Conservation (phyloP, 805 yeast genomes). For the Candida sakaeoensis region DNA sequence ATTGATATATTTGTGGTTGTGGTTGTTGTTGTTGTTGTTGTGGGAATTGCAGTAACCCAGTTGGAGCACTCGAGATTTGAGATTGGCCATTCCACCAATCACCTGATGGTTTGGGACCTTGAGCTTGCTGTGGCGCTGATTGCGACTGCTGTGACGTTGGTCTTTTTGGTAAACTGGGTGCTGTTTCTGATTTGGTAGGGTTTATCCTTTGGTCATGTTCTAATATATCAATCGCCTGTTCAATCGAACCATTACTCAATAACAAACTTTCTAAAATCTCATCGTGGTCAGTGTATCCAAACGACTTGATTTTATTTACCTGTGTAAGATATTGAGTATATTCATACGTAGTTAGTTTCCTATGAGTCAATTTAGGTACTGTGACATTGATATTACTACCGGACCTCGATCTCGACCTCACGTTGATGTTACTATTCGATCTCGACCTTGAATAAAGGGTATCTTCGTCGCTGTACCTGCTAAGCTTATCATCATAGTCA, state of each 20-base stretch:
- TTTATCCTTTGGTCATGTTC: constrained; percentile 34
- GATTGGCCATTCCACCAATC: constrained; percentile 14
- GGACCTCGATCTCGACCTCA: constrained; percentile 19
- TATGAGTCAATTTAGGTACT: constrained; percentile 44
- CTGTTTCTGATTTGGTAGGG: constrained; percentile 36
- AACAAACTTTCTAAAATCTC: constrained; percentile 60
- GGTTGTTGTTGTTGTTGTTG: constrained; percentile 1
- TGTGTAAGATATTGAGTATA: constrained; percentile 47
- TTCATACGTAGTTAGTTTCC: constrained; percentile 53
- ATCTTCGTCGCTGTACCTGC: constrained; percentile 19
- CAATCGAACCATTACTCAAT: constrained; percentile 55
- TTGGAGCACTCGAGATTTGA: constrained; percentile 3
- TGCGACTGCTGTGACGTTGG: constrained; percentile 15
- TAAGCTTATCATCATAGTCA: constrained; percentile 31
- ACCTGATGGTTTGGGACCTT: constrained; percentile 4
- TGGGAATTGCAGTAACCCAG: background rate
- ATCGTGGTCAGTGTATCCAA: constrained; percentile 58
- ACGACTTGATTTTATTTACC: constrained; percentile 40
- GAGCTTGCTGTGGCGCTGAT: constrained; percentile 8
- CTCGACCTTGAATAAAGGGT: constrained; percentile 4
- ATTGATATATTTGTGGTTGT: constrained; percentile 57
- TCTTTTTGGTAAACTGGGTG: constrained; percentile 47
- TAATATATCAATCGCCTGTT: constrained; percentile 56
- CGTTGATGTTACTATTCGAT: background rate
- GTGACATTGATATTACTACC: constrained; percentile 9